Evolutionary conservation across 768 basidiomycete species (phyloP).

Genomic region (Coprinopsis cinerea): DNA sequence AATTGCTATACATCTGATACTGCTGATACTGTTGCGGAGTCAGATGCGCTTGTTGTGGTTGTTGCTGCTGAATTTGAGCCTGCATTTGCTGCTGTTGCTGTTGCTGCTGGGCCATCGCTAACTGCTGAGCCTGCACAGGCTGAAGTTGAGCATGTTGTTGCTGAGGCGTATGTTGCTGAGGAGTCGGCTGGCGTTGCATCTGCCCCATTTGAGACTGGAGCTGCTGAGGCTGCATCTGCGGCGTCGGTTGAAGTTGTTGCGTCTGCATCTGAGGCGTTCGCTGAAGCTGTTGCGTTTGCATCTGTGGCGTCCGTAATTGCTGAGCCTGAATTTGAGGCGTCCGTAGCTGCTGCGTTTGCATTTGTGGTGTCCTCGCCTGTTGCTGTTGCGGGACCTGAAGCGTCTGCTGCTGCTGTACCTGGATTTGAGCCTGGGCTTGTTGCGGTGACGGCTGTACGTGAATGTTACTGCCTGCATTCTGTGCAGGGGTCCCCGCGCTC

Average conservation of each 20-base stretch:
- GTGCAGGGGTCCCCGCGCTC: too few relatives aligned
- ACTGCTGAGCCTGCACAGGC: conserved; percentile 9
- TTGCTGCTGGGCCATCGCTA: conserved; percentile 10
- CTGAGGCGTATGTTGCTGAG: conserved; percentile 3
- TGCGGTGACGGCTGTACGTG: too few relatives aligned
- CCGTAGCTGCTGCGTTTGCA: conserved; percentile 14
- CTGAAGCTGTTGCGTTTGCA: conserved; percentile 24
- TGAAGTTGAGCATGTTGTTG: conserved; percentile 11
- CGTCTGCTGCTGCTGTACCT: conserved; percentile 8
- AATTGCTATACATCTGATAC: background rate
- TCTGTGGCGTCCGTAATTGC: conserved; percentile 20
- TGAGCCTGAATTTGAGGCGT: conserved; percentile 12
- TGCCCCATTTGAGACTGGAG: conserved; percentile 12
- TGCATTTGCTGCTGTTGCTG: conserved; percentile 10
- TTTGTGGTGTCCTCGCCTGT: conserved; percentile 17
- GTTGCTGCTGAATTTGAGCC: conserved; percentile 5
- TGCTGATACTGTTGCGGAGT: conserved; percentile 4
- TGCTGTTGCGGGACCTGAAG: conserved; percentile 12
- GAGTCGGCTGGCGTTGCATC: background rate
- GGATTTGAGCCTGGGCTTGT: background rate
- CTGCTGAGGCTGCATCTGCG: conserved; percentile 13
- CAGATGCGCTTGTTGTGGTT: conserved; percentile 1
- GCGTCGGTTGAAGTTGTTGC: conserved; percentile 8
- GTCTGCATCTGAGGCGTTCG: conserved; percentile 16
- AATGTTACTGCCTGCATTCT: too few relatives aligned